Evolutionary conservation across 1,139 yeast genomes (phyloP), one percentile per base, ranked within the genome.

Genomic region (Lodderomyces elongisporus): DNA sequence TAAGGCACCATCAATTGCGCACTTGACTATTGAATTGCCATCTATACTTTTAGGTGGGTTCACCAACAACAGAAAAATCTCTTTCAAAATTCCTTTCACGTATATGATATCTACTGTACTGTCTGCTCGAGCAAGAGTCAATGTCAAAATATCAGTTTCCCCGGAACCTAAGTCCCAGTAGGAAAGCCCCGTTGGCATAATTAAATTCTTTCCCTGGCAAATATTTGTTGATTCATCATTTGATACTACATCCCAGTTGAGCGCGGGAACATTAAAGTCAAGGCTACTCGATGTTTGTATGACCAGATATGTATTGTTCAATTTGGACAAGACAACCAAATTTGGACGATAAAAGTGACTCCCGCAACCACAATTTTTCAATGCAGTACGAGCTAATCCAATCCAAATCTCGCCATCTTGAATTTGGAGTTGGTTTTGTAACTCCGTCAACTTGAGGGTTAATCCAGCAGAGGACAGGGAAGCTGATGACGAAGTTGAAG

Each of bases 321-420:
- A 16, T 24, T 38, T 31, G n/a, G 32, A 31, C 7, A 35, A 20
- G 7, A 20, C 22, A 10, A 20, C 10, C 22, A 20, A 20, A 33
- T 29, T 66, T 70, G 27, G 59, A 54, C n/a, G 63, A 46, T 5
- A 73, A 49, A 65, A 58, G 25, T 54, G 57, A n/a, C 46, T 48
- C 14, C 74, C 71, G 49, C 78, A 72, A 1, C 75, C 74, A 52
- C 77, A 71, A 2, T 51, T 42, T 24, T 55, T 54, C 10, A 71
- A 44, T 43, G 70, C 74, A 3, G 74, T 62, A 36, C 75, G 58
- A 1, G 73, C 71, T 42, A 72, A 66, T 0, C 75, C 74, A 13
- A 72, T 48, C 77, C 76, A 74, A 40, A 70, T 58, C 40, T 71
- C 71, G 31, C 64, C 22, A 15, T 32, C 26, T 3, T 28, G 17